Base-by-base conservation (phyloP, 1,284 basidiomycete genomes). In the Rhodotorula mucilaginosa region DNA sequence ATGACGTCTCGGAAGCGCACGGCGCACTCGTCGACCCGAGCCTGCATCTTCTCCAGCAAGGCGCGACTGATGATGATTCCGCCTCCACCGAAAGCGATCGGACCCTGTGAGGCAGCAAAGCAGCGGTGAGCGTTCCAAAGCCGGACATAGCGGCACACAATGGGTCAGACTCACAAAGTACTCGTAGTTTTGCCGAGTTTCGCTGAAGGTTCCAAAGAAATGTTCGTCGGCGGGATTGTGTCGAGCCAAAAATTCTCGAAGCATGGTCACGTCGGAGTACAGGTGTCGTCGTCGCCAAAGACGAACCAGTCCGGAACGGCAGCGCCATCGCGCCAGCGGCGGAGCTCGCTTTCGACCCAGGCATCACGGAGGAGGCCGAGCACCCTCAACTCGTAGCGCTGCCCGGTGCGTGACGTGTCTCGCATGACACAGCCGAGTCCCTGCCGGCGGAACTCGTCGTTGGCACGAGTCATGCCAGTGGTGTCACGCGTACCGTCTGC, bases 221-320 rank as follows among this genome's bases (percentile, higher is more conserved):
- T 65, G 64, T 12, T 68, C 65, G 21, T 77, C 76, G 29, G 63
- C 44, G 26, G 62, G 64, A 54, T 74, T 69, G 39, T 63, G 68
- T 19, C 48, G 63, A 3, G 67, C 47, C 6, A 77, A 65, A 60
- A 70, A 61, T 1, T 58, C 39, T 2, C 62, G 48, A 19, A 67
- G 31, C 65, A 72, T 52, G 19, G 19, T 56, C 16, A 29, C 23
- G 59, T 73, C 71, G 26, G 52, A 58, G 29, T 44, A 67, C 65
- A 73, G 12, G 72, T 73, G 58, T 73, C 72, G 58, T 73, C 72
- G 59, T 73, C 72, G 26, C 31, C 47, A 29, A 73, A 73, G 18
- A 71, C 56, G 61, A 71, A 73, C 66, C 67, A 73, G 57, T 73
- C 69, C 52, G 67, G 61, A 7, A 66, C 23, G 2, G 29, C 15